These are phyloP conservation scores for Elsinoe perseae DNA, from an alignment of 2,329 filamentous ascomycete species.

Conservation along the genomic window DNA sequence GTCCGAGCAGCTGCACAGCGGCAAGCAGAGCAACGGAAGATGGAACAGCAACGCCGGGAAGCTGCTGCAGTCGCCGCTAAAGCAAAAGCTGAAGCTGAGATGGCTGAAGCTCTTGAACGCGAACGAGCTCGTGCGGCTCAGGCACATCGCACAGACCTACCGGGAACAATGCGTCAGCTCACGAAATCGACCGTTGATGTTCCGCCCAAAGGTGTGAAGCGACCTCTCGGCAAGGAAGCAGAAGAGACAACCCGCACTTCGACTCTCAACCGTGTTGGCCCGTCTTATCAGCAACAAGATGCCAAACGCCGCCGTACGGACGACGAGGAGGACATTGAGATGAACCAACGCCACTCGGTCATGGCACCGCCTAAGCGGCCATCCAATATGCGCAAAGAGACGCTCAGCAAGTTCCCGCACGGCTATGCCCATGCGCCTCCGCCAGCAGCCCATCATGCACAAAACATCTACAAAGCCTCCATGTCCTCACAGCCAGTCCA, in stretches of 20 bases:
- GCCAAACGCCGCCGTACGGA: slow-evolving; percentile 73
- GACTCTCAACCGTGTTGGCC: slow-evolving; percentile 47
- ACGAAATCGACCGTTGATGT: slow-evolving; percentile 55
- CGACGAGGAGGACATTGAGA: slow-evolving; percentile 56
- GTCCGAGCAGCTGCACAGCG: slow-evolving; percentile 32
- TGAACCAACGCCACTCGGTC: slow-evolving; percentile 54
- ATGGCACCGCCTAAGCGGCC: slow-evolving; percentile 82
- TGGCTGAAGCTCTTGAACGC: slow-evolving; percentile 17
- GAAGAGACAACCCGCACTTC: slow-evolving; percentile 49
- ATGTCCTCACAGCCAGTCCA: slow-evolving; percentile 54
- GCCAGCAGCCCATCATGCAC: slow-evolving; percentile 40
- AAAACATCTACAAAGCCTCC: slow-evolving; percentile 55
- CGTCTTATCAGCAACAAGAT: slow-evolving; percentile 55
- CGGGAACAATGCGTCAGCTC: slow-evolving; percentile 47
- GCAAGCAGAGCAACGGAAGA: slow-evolving; percentile 28
- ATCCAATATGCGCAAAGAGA: slow-evolving; percentile 64
- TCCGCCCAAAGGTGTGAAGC: slow-evolving; percentile 66
- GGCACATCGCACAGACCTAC: slow-evolving; percentile 42
- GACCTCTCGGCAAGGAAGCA: slow-evolving; percentile 59
- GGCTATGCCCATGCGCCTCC: slow-evolving; percentile 56
- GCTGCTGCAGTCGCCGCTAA: slow-evolving; percentile 29
- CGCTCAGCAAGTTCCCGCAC: slow-evolving; percentile 51
- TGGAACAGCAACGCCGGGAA: slow-evolving; percentile 48
- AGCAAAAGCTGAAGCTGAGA: slow-evolving; percentile 4
- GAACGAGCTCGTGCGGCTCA: slow-evolving; percentile 26